A percentile compares a stretch with the other conserved stretches of the same genome.
Evolutionary conservation across 169 alveolate genomes (phyloP).

Genomic region (Cryptosporidium parvum): DNA sequence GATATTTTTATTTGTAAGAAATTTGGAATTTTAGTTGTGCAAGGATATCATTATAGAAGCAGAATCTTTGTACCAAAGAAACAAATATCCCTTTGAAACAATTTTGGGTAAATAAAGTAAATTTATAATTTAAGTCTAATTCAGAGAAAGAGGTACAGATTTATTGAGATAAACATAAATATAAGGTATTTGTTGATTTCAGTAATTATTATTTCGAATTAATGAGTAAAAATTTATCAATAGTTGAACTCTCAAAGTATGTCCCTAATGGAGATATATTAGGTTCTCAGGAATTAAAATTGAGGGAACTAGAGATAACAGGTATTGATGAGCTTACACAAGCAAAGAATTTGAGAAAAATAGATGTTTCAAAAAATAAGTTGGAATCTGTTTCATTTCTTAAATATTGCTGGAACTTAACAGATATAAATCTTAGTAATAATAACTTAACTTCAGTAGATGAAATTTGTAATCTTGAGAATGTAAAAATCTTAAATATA

Average conservation of each 20-base stretch:
- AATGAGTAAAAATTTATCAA: not conserved
- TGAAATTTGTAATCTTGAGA: slow-evolving; percentile 34
- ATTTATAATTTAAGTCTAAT: too few species aligned
- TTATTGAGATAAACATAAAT: too few species aligned
- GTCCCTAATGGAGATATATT: slow-evolving; percentile 56
- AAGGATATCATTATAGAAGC: not conserved
- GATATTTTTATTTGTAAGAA: not conserved
- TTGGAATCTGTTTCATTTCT: slow-evolving; percentile 21
- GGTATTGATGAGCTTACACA: slow-evolving; percentile 62
- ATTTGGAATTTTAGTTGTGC: not conserved
- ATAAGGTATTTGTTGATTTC: not conserved
- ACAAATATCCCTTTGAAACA: not conserved
- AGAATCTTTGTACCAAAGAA: not conserved
- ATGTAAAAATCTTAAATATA: slow-evolving; percentile 35
- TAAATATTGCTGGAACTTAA: slow-evolving; percentile 61
- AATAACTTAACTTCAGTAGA: slow-evolving; percentile 27
- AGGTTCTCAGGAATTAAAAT: slow-evolving; percentile 24
- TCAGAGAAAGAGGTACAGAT: not conserved
- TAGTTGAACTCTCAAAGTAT: slow-evolving; percentile 34
- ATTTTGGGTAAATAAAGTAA: not conserved
- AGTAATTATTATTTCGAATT: not conserved
- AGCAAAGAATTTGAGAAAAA: slow-evolving; percentile 35
- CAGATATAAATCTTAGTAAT: slow-evolving; percentile 57
- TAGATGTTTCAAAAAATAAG: slow-evolving; percentile 54
- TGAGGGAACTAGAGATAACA: slow-evolving; percentile 8